Percentiles rank a stretch among this genome's conserved stretches.
phyloP scores from a whole-genome alignment of 306 rosid genomes.

The Canavalia ensiformis region DNA sequence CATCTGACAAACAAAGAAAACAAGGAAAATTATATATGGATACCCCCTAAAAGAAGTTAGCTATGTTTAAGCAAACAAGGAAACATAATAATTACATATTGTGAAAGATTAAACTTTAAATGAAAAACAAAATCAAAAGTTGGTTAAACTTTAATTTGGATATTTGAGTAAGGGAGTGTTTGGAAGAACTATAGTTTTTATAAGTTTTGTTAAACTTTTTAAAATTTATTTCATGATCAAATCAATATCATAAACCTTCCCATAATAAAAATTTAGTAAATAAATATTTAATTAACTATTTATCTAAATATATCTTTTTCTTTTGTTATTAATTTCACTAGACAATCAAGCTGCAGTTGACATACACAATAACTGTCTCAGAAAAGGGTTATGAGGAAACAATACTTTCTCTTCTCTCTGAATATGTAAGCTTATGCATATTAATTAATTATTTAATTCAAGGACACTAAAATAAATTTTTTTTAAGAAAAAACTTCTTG shows the following conservation, averaged over 20 bases:
- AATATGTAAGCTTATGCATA: background rate
- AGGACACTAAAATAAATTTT: slow-evolving; percentile 4
- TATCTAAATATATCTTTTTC: too few species aligned
- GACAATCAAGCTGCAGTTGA: background rate
- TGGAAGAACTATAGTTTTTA: too few species aligned
- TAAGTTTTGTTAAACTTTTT: too few species aligned
- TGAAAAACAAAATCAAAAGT: background rate
- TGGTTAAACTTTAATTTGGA: background rate
- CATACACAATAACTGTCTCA: slow-evolving; percentile 1
- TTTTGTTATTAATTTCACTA: background rate
- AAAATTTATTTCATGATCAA: too few species aligned
- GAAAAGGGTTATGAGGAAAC: background rate
- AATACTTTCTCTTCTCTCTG: background rate
- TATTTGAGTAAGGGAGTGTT: background rate
- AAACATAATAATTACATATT: background rate
- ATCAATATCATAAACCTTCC: too few species aligned
- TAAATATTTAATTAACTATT: too few species aligned
- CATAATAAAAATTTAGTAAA: too few species aligned
- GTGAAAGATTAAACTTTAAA: background rate
- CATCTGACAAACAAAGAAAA: slow-evolving; percentile 58
- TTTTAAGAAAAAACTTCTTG: background rate
- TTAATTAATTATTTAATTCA: background rate
- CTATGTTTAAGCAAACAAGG: background rate
- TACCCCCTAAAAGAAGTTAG: background rate
- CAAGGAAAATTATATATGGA: background rate